Conservation (phyloP, 345 rosid genomes). For the Erucastrum elatum region DNA sequence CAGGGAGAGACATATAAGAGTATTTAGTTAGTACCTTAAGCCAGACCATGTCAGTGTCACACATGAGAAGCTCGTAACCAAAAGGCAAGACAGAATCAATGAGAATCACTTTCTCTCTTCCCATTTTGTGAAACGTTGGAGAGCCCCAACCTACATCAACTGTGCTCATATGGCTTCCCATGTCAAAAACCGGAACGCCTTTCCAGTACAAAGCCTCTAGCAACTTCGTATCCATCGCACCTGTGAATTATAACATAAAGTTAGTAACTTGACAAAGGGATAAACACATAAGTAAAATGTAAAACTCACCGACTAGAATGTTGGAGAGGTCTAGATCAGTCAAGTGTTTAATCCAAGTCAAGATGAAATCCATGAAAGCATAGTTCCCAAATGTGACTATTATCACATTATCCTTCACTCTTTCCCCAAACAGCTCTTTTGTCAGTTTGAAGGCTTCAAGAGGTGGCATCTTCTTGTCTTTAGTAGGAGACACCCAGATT, state of each 20-base stretch:
- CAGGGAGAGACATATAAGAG: not conserved
- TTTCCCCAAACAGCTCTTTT: conserved; percentile 62
- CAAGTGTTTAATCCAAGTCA: conserved; percentile 93
- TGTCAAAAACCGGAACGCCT: conserved; percentile 97
- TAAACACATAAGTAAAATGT: not conserved
- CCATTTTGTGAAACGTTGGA: conserved; percentile 96
- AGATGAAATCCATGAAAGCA: conserved; percentile 96
- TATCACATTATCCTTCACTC: conserved; percentile 71
- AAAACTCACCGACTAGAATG: conserved; percentile 81
- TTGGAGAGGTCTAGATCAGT: conserved; percentile 81
- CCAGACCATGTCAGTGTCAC: conserved; percentile 99
- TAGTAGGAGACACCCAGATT: conserved; percentile 77
- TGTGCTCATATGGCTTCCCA: conserved; percentile 97
- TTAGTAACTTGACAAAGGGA: not conserved
- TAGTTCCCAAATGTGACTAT: conserved; percentile 92
- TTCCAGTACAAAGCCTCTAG: conserved; percentile 94
- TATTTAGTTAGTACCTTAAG: conserved; percentile 58
- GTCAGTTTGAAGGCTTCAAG: conserved; percentile 66
- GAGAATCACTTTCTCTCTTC: conserved; percentile 92
- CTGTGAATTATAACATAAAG: conserved; percentile 38
- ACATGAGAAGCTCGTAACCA: conserved; percentile 90
- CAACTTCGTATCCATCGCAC: conserved; percentile 94
- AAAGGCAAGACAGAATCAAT: conserved; percentile 83
- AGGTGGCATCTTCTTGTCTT: conserved; percentile 74
- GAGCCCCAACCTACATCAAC: conserved; percentile 99